Conservation (phyloP, 371 early-diverging fungal genomes). For the Funneliformis caledonium region DNA sequence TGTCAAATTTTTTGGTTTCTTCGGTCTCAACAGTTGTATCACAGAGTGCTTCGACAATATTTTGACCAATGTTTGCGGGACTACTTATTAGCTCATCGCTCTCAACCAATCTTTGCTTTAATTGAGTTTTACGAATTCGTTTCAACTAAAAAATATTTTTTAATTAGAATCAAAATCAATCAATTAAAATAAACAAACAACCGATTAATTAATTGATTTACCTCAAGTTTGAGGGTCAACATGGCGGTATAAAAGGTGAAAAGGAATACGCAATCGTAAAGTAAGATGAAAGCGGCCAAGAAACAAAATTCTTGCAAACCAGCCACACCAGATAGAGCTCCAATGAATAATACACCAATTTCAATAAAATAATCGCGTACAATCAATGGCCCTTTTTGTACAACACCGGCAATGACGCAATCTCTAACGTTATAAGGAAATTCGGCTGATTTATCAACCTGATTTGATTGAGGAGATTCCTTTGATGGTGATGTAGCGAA, state of each 20-base stretch:
- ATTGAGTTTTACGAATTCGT: constrained; percentile 18
- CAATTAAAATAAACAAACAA: background rate
- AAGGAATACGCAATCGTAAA: constrained; percentile 83
- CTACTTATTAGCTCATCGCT: constrained; percentile 38
- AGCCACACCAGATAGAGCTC: constrained; percentile 77
- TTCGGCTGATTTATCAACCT: constrained; percentile 43
- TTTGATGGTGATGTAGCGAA: constrained; percentile 51
- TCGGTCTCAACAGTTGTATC: constrained; percentile 39
- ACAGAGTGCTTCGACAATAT: constrained; percentile 53
- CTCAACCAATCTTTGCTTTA: constrained; percentile 4
- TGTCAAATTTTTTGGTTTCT: constrained; percentile 54
- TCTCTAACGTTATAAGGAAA: constrained; percentile 58
- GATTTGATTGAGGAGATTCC: background rate
- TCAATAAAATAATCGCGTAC: constrained; percentile 84
- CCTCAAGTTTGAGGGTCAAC: constrained; percentile 85
- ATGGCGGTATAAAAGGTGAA: constrained; percentile 89
- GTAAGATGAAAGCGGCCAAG: constrained; percentile 77
- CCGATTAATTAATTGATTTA: background rate
- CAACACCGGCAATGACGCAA: constrained; percentile 73
- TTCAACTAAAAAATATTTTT: constrained; percentile 23
- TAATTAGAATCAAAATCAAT: background rate
- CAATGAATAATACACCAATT: constrained; percentile 76
- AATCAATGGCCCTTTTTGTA: constrained; percentile 68
- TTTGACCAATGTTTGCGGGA: constrained; percentile 53
- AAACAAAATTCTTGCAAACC: constrained; percentile 84